These are phyloP conservation scores for Aegilops sharonensis DNA, from an alignment of 176 grass and related monocot species.

Conservation along the genomic window DNA sequence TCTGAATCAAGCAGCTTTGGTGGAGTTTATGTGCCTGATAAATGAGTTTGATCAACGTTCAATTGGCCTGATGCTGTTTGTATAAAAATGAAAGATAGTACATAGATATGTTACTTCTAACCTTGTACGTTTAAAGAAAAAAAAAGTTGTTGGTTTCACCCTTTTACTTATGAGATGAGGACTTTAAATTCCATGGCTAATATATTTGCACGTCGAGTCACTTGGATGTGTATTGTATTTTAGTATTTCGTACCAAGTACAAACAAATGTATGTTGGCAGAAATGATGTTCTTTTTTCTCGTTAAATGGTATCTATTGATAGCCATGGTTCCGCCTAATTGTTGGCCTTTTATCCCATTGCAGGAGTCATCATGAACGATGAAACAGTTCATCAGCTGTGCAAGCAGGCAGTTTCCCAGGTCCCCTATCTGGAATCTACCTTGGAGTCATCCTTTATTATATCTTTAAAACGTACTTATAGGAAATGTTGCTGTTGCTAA, in stretches of 20 bases:
- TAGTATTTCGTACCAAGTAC: neutral
- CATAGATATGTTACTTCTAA: neutral
- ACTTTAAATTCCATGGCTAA: neutral
- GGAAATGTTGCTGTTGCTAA: neutral
- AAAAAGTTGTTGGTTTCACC: neutral
- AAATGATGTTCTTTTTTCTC: neutral
- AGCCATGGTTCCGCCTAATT: neutral
- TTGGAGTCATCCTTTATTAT: neutral
- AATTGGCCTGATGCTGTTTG: neutral
- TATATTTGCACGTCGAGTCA: neutral
- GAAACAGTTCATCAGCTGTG: slow-evolving; percentile 97
- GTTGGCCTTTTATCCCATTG: neutral
- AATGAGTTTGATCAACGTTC: neutral
- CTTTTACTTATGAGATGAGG: neutral
- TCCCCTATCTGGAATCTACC: slow-evolving; percentile 3
- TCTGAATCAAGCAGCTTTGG: neutral
- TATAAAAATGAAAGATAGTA: neutral
- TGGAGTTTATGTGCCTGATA: neutral
- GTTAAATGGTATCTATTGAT: neutral
- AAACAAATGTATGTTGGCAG: neutral
- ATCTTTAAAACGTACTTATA: neutral
- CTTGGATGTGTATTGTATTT: neutral
- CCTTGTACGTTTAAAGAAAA: neutral
- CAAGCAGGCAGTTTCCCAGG: slow-evolving; percentile 98
- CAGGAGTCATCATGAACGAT: slow-evolving; percentile 97